phyloP scores from a whole-genome alignment of 1,284 basidiomycete species.

The Neonothopanus nambi region DNA sequence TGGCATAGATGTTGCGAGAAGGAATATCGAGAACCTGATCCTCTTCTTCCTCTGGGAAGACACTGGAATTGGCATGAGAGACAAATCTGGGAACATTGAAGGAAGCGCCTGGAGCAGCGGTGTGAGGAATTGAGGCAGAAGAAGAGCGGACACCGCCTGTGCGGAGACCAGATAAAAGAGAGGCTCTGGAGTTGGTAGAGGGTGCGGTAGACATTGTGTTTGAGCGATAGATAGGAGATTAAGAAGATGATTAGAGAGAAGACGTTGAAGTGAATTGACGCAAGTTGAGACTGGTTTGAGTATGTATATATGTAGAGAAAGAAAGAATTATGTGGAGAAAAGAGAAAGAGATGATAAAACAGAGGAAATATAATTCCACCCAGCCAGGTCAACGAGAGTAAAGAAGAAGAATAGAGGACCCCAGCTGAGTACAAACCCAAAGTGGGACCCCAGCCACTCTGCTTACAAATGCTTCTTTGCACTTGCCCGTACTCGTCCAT shows the following conservation, averaged over 20 bases:
- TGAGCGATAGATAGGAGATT: constrained; percentile 35
- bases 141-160: constrained; percentile 80
- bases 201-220: constrained; percentile 58
- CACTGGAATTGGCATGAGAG: constrained; percentile 39
- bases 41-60: constrained; percentile 54
- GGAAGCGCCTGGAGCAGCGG: constrained; percentile 60
- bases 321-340: constrained; percentile 12
- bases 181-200: constrained; percentile 67
- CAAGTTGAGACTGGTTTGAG: constrained; percentile 31
- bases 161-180: constrained; percentile 80
- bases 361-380: constrained; percentile 5
- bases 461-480: constrained; percentile 84
- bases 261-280: constrained; percentile 32
- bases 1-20: constrained; percentile 39
- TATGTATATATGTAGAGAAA: constrained; percentile 24
- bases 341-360: constrained; percentile 3
- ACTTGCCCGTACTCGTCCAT: constrained; percentile 78
- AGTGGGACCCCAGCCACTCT: not conserved
- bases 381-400: constrained; percentile 7
- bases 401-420: not conserved
- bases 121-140: constrained; percentile 63
- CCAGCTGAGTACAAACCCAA: not conserved
- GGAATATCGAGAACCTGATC: constrained; percentile 60
- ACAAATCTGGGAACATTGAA: constrained; percentile 61
- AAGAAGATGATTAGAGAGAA: constrained; percentile 12